A percentile compares a stretch with the other conserved stretches of the same genome.
Conservation (phyloP, 176 grass and related monocot genomes). For the Stipa capillata region DNA sequence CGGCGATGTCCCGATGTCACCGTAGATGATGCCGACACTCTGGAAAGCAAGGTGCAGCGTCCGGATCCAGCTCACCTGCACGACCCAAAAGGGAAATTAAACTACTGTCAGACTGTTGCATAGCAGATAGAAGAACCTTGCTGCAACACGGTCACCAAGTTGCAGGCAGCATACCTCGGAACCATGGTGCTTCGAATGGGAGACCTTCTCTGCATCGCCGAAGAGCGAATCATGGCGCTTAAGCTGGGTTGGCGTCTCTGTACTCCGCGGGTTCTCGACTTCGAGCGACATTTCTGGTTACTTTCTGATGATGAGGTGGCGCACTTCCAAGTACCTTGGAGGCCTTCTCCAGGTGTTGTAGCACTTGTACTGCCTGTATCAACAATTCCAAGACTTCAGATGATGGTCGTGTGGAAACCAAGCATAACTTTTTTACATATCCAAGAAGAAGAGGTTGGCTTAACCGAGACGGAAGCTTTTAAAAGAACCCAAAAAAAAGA, state of each 20-base stretch:
- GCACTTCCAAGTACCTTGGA: neutral
- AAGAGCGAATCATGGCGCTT: neutral
- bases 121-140: neutral
- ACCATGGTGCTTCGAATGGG: neutral
- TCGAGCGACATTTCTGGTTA: neutral
- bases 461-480: too few species aligned
- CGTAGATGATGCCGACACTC: slow-evolving; percentile 66
- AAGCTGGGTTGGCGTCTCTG: too few species aligned
- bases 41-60: slow-evolving; percentile 59
- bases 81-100: neutral
- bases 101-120: neutral
- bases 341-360: neutral
- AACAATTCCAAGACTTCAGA: neutral
- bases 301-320: neutral
- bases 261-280: too few species aligned
- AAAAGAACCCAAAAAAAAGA: too few species aligned
- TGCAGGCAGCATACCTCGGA: neutral
- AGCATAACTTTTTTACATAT: slow-evolving; percentile 1
- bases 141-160: neutral
- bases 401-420: slow-evolving; percentile 11
- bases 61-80: slow-evolving; percentile 34
- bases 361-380: neutral
- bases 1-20: slow-evolving; percentile 75
- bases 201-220: neutral
- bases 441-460: slow-evolving; percentile 4